Conservation (phyloP, 768 basidiomycete species). For the Amanita brunnescens region DNA sequence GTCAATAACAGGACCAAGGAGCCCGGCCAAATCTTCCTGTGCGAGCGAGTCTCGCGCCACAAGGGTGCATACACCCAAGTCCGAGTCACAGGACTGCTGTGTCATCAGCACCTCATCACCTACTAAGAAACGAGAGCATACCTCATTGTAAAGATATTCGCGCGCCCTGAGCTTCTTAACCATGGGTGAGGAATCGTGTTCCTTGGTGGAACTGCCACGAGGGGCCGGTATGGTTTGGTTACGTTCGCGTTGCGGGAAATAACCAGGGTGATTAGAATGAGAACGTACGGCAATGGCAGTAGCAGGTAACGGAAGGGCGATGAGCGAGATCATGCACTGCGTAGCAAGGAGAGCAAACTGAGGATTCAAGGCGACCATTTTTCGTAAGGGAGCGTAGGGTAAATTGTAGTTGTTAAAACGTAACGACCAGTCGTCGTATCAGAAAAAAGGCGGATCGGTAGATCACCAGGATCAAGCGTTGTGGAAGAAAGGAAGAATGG, state of each 20-base stretch:
- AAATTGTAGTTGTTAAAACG: background rate
- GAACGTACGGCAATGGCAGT: conserved; percentile 3
- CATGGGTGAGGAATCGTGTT: too few species aligned
- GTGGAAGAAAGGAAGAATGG: conserved; percentile 6
- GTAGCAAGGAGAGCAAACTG: conserved; percentile 4
- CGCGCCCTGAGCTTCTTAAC: background rate
- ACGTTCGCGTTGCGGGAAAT: background rate
- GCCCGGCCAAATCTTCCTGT: background rate
- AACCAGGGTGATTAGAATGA: background rate
- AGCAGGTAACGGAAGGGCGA: background rate
- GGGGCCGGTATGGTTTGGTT: background rate
- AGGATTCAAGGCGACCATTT: conserved; percentile 6
- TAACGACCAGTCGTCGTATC: conserved; percentile 8
- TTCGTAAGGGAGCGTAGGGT: background rate
- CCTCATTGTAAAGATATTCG: too few species aligned
- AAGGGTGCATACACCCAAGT: too few species aligned
- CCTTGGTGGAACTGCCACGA: too few species aligned
- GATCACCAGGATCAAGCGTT: conserved; percentile 6
- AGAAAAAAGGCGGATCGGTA: background rate
- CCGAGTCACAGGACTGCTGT: background rate
- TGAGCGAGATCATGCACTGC: conserved; percentile 1
- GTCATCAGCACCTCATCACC: background rate
- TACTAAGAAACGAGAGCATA: background rate
- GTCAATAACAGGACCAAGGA: background rate
- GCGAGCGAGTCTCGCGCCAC: background rate